These are phyloP conservation scores for Xylariales sp. DNA, from an alignment of 2,329 filamentous ascomycete genomes.

Conservation along the genomic window DNA sequence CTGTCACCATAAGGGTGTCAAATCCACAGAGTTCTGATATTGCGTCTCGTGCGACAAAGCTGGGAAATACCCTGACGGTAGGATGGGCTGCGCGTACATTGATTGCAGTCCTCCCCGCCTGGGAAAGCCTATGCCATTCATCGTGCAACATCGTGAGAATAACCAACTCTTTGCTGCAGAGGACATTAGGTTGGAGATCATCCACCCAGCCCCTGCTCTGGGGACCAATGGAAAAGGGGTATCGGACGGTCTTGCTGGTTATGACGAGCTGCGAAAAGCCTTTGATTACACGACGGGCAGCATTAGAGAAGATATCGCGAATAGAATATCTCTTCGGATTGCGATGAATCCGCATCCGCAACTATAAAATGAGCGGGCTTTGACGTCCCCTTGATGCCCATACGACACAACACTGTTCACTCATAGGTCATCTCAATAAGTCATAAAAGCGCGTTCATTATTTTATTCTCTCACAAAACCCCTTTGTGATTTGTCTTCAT, in stretches of 20 bases:
- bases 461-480: conserved; percentile 29
- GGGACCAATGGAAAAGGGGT: conserved; percentile 42
- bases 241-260: conserved; percentile 34
- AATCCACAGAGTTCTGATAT: conserved; percentile 16
- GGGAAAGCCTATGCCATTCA: conserved; percentile 37
- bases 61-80: conserved; percentile 26
- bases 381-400: conserved; percentile 24
- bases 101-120: conserved; percentile 32
- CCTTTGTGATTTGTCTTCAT: conserved; percentile 19
- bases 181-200: conserved; percentile 35
- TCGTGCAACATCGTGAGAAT: conserved; percentile 42
- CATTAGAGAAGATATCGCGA: conserved; percentile 22
- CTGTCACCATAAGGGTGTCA: conserved; percentile 10
- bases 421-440: conserved; percentile 27
- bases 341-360: conserved; percentile 14
- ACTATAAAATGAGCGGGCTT: conserved; percentile 34
- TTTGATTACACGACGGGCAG: conserved; percentile 35
- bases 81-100: conserved; percentile 32
- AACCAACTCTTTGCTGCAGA: conserved; percentile 37
- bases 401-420: conserved; percentile 33
- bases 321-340: conserved; percentile 17
- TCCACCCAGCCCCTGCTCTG: conserved; percentile 32
- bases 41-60: conserved; percentile 39
- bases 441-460: conserved; percentile 40
- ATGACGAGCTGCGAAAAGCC: conserved; percentile 36